Evolutionary conservation across 768 basidiomycete genomes (phyloP).

Genomic region (Boletellus emodensis): DNA sequence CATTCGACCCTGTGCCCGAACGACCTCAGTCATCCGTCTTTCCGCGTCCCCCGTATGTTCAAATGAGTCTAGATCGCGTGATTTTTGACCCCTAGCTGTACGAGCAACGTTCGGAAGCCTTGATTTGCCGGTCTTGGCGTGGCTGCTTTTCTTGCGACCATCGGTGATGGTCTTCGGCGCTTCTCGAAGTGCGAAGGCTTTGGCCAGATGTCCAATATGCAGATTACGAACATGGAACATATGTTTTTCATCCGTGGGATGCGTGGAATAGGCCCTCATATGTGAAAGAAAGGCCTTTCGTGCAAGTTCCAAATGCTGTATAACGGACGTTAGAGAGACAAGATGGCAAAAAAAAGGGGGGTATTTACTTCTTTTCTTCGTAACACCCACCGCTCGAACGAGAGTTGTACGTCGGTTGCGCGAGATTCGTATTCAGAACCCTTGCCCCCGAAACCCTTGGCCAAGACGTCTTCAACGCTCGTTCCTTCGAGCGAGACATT

Average conservation of each 20-base stretch:
- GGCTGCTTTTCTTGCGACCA: conserved; percentile 17
- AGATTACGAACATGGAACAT: conserved; percentile 95
- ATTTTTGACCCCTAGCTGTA: conserved; percentile 17
- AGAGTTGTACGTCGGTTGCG: conserved; percentile 93
- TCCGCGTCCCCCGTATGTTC: conserved; percentile 54
- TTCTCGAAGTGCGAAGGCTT: conserved; percentile 87
- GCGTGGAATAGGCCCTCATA: conserved; percentile 95
- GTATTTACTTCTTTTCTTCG: conserved; percentile 59
- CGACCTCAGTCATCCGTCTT: conserved; percentile 80
- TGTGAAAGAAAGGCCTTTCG: conserved; percentile 88
- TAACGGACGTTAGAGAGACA: neutral
- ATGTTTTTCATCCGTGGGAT: conserved; percentile 91
- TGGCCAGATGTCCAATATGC: conserved; percentile 92
- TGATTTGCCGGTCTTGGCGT: neutral
- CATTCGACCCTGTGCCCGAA: conserved; percentile 77
- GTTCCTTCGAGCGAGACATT: conserved; percentile 55
- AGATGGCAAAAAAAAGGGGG: neutral
- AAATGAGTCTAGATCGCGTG: conserved; percentile 33
- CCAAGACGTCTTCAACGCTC: conserved; percentile 66
- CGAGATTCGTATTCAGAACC: conserved; percentile 78
- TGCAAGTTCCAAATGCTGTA: conserved; percentile 71
- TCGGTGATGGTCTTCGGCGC: conserved; percentile 51
- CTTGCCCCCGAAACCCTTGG: conserved; percentile 82
- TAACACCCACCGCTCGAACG: conserved; percentile 93
- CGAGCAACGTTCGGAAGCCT: conserved; percentile 6